Conservation (phyloP, 2,329 filamentous ascomycete species). For the Xylariaceae sp. region DNA sequence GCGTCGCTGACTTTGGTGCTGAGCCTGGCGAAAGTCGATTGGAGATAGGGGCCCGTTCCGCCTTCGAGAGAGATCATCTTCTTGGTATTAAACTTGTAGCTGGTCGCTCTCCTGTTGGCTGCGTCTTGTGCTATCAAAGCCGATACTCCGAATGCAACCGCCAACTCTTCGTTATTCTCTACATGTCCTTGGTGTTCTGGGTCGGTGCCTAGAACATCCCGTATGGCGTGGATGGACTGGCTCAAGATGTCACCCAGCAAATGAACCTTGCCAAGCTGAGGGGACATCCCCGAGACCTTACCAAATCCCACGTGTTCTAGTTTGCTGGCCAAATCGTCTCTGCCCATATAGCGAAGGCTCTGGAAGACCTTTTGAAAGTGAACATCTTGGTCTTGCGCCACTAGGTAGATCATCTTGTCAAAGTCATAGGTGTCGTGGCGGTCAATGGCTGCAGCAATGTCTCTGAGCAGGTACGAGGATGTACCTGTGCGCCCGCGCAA, state of each 20-base stretch:
- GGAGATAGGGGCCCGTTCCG: conserved; percentile 79
- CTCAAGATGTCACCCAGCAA: conserved; percentile 40
- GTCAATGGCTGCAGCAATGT: conserved; percentile 63
- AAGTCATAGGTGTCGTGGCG: conserved; percentile 49
- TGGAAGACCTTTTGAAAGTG: conserved; percentile 34
- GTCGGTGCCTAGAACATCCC: conserved; percentile 1
- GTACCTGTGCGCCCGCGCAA: conserved; percentile 62
- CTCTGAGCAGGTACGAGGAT: conserved; percentile 64
- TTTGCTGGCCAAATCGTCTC: conserved; percentile 28
- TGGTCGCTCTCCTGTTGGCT: conserved; percentile 47
- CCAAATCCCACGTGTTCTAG: conserved; percentile 44
- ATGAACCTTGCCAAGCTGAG: conserved; percentile 45
- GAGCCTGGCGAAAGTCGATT: conserved; percentile 76
- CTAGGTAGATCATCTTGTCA: conserved; percentile 40
- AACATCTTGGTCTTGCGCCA: conserved; percentile 31
- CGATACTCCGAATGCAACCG: conserved; percentile 10
- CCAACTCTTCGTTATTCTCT: neutral
- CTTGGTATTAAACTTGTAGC: conserved; percentile 71
- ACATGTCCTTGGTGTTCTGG: conserved; percentile 1
- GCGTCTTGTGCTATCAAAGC: conserved; percentile 15
- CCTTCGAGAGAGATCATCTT: conserved; percentile 81
- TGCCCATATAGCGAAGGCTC: conserved; percentile 35
- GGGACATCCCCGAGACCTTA: conserved; percentile 42
- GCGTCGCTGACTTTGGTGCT: conserved; percentile 59
- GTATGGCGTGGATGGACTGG: conserved; percentile 2